These are phyloP conservation scores for Zymoseptoria ardabiliae DNA, from an alignment of 2,329 filamentous ascomycete species.

Conservation along the genomic window DNA sequence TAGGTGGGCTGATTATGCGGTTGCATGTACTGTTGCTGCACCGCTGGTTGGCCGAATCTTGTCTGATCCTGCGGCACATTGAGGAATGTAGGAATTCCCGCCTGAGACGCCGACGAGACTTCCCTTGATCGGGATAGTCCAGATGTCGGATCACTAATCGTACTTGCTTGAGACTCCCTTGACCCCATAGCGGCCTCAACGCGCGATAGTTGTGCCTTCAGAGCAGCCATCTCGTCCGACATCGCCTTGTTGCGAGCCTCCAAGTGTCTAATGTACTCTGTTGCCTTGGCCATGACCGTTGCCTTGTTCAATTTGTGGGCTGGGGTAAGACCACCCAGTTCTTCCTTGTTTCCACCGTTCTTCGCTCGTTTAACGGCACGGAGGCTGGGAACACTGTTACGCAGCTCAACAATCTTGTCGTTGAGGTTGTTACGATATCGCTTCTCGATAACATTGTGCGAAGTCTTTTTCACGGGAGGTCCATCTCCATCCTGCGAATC, in stretches of 20 bases:
- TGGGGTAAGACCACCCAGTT: conserved; percentile 60
- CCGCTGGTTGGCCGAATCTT: conserved; percentile 17
- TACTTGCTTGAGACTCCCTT: conserved; percentile 16
- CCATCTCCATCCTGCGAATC: conserved; percentile 28
- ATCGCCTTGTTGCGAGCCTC: conserved; percentile 83
- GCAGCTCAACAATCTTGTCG: conserved; percentile 87
- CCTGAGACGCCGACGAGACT: conserved; percentile 22
- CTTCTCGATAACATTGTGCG: conserved; percentile 98
- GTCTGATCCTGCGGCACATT: conserved; percentile 21
- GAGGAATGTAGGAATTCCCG: conserved; percentile 19
- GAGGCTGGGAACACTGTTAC: conserved; percentile 86
- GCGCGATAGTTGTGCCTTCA: conserved; percentile 64
- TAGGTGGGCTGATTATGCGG: conserved; percentile 27
- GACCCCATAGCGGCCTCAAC: conserved; percentile 60
- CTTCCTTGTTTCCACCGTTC: conserved; percentile 66
- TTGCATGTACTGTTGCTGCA: conserved; percentile 29
- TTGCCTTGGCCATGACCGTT: conserved; percentile 91
- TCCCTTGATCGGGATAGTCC: conserved; percentile 19
- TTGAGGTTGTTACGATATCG: conserved; percentile 93
- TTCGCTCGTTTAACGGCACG: conserved; percentile 63
- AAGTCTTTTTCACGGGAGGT: conserved; percentile 71
- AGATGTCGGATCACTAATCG: conserved; percentile 14
- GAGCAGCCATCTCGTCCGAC: conserved; percentile 68
- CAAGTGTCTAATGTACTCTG: conserved; percentile 88
- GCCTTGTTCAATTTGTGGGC: conserved; percentile 96